Evolutionary conservation across 2,329 filamentous ascomycete genomes (phyloP).

Genomic region (Graphiopsis chlorocephala): DNA sequence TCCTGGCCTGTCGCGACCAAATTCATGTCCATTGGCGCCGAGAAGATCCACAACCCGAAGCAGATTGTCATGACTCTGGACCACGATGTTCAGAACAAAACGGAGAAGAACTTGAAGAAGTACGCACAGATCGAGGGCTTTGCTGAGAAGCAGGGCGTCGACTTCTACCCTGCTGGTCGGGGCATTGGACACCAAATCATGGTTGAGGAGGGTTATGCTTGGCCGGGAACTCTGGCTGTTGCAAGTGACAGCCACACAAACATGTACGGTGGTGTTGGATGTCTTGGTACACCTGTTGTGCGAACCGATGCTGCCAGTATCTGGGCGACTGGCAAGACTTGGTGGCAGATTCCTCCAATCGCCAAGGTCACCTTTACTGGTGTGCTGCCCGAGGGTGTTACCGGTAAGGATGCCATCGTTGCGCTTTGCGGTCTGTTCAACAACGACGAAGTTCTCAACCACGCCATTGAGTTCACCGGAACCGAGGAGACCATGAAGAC

Average conservation of each 20-base stretch:
- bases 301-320: constrained; percentile 83
- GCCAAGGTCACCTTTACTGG: constrained; percentile 78
- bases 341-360: constrained; percentile 86
- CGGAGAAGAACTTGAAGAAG: constrained; percentile 74
- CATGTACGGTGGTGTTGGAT: constrained; percentile 78
- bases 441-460: constrained; percentile 84
- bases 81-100: constrained; percentile 85
- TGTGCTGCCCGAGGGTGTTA: constrained; percentile 72
- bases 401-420: constrained; percentile 91
- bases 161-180: constrained; percentile 72
- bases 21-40: constrained; percentile 79
- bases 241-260: constrained; percentile 77
- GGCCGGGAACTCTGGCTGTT: constrained; percentile 81
- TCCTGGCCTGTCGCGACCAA: constrained; percentile 72
- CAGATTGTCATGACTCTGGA: constrained; percentile 84
- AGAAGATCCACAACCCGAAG: constrained; percentile 65
- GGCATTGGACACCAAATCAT: constrained; percentile 92
- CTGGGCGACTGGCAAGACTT: constrained; percentile 78
- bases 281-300: constrained; percentile 76
- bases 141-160: constrained; percentile 71
- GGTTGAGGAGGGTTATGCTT: constrained; percentile 80
- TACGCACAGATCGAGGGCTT: constrained; percentile 80
- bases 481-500: constrained; percentile 72
- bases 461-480: constrained; percentile 83
- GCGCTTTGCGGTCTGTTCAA: constrained; percentile 84